A percentile compares a stretch with the other conserved stretches of the same genome.
These are phyloP conservation scores for Coniferiporia sulphurascens DNA, from an alignment of 1,284 basidiomycete genomes.

Conservation along the genomic window DNA sequence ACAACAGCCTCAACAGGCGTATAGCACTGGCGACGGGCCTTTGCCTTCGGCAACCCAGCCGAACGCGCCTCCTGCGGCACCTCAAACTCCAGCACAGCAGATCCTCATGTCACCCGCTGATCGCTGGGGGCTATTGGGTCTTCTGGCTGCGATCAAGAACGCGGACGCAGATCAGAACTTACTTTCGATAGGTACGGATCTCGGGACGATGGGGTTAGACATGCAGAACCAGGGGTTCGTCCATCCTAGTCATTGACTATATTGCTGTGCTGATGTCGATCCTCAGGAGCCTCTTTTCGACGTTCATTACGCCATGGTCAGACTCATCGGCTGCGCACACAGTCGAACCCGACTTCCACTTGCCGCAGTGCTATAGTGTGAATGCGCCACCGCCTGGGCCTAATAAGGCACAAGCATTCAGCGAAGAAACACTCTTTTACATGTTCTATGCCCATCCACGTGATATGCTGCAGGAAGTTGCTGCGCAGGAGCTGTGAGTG, in stretches of 20 bases:
- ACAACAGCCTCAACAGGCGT: slow-evolving; percentile 20
- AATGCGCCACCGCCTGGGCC: slow-evolving; percentile 87
- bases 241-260: slow-evolving; percentile 18
- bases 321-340: slow-evolving; percentile 80
- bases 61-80: slow-evolving; percentile 34
- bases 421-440: slow-evolving; percentile 97
- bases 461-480: slow-evolving; percentile 92
- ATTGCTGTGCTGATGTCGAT: slow-evolving; percentile 11
- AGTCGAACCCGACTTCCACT: slow-evolving; percentile 87
- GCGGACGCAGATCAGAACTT: slow-evolving; percentile 85
- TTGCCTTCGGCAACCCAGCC: slow-evolving; percentile 20
- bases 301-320: slow-evolving; percentile 96
- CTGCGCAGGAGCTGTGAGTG: slow-evolving; percentile 90
- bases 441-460: slow-evolving; percentile 97
- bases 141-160: slow-evolving; percentile 90
- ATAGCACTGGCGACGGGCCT: slow-evolving; percentile 23
- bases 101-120: slow-evolving; percentile 92
- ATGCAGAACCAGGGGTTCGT: slow-evolving; percentile 80
- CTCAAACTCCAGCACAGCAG: slow-evolving; percentile 92
- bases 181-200: slow-evolving; percentile 86
- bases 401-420: slow-evolving; percentile 83
- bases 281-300: slow-evolving; percentile 79
- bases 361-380: slow-evolving; percentile 93
- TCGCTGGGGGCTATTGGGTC: slow-evolving; percentile 87
- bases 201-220: slow-evolving; percentile 91